These are phyloP conservation scores for Lecanicillium sp. DNA, from an alignment of 2,329 filamentous ascomycete species.

Conservation along the genomic window DNA sequence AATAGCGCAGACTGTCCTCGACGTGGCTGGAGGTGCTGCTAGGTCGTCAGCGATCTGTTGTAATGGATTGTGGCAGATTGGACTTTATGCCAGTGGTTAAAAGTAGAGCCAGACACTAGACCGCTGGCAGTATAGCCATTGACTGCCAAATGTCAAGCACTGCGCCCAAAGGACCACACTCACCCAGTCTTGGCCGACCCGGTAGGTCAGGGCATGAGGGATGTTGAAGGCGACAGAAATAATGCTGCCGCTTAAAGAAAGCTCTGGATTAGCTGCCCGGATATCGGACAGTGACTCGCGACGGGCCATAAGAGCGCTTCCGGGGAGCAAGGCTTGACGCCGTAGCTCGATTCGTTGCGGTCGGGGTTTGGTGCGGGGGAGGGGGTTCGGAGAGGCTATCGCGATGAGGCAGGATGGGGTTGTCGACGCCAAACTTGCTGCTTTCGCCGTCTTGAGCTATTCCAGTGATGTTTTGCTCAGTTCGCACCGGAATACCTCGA, in stretches of 20 bases:
- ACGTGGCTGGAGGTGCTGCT: slow-evolving; percentile 64
- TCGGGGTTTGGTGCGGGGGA: slow-evolving; percentile 6
- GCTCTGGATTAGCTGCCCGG: slow-evolving; percentile 45
- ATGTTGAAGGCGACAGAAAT: slow-evolving; percentile 59
- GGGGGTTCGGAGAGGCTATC: slow-evolving; percentile 5
- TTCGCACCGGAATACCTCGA: too few species aligned
- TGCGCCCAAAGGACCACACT: slow-evolving; percentile 14
- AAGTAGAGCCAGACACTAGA: too few species aligned
- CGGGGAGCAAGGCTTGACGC: slow-evolving; percentile 6
- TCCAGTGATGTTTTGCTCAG: too few species aligned
- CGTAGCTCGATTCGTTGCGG: slow-evolving; percentile 8
- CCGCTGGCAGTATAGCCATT: too few species aligned
- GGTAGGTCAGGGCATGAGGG: slow-evolving; percentile 50
- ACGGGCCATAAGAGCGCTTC: slow-evolving; percentile 29
- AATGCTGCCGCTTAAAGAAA: slow-evolving; percentile 54
- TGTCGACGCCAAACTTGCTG: too few species aligned
- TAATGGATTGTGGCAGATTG: too few species aligned
- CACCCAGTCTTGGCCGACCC: slow-evolving; percentile 53
- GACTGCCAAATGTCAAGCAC: too few species aligned
- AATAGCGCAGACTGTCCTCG: slow-evolving; percentile 87
- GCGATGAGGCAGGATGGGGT: too few species aligned
- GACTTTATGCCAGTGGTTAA: too few species aligned
- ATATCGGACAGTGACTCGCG: slow-evolving; percentile 48
- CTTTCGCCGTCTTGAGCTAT: too few species aligned
- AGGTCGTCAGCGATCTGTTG: too few species aligned